Percentiles rank a stretch among this genome's conserved stretches.
Conservation (phyloP, 2,329 filamentous ascomycete genomes). For the Fusarium clavum region DNA sequence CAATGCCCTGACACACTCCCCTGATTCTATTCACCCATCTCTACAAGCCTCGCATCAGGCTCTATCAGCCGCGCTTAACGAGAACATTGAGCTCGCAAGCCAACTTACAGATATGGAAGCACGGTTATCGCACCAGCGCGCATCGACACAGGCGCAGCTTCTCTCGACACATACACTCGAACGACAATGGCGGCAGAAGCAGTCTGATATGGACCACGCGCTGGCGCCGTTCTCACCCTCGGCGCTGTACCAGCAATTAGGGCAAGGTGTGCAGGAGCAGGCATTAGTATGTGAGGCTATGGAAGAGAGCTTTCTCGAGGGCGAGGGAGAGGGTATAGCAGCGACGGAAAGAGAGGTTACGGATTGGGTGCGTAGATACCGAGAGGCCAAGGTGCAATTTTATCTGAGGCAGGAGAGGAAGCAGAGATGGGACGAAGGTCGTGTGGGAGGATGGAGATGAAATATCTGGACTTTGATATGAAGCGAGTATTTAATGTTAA, state of each 20-base stretch:
- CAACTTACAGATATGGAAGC: slow-evolving; percentile 71
- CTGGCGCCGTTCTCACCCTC: slow-evolving; percentile 87
- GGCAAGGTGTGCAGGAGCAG: slow-evolving; percentile 83
- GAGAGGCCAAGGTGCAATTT: slow-evolving; percentile 81
- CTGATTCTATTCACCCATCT: slow-evolving; percentile 77
- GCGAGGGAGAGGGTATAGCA: slow-evolving; percentile 51
- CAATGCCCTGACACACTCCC: slow-evolving; percentile 76
- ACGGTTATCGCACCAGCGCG: slow-evolving; percentile 69
- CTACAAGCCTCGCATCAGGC: slow-evolving; percentile 72
- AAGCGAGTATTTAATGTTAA: neutral
- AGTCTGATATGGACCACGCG: slow-evolving; percentile 87
- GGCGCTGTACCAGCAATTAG: slow-evolving; percentile 84
- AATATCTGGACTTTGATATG: neutral
- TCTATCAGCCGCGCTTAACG: slow-evolving; percentile 72
- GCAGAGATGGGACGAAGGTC: slow-evolving; percentile 93
- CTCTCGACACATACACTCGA: slow-evolving; percentile 87
- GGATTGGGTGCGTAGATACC: slow-evolving; percentile 86
- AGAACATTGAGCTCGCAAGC: slow-evolving; percentile 77
- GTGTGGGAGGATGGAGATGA: slow-evolving; percentile 92
- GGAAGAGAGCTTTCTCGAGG: slow-evolving; percentile 92
- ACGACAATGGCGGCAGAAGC: slow-evolving; percentile 90
- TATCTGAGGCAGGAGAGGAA: slow-evolving; percentile 88
- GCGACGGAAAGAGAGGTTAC: slow-evolving; percentile 83
- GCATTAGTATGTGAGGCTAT: slow-evolving; percentile 82
- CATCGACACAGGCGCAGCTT: slow-evolving; percentile 81